A percentile compares a stretch with the other conserved stretches of the same genome.
phyloP scores from a whole-genome alignment of 768 basidiomycete genomes.

The Suillus subaureus region DNA sequence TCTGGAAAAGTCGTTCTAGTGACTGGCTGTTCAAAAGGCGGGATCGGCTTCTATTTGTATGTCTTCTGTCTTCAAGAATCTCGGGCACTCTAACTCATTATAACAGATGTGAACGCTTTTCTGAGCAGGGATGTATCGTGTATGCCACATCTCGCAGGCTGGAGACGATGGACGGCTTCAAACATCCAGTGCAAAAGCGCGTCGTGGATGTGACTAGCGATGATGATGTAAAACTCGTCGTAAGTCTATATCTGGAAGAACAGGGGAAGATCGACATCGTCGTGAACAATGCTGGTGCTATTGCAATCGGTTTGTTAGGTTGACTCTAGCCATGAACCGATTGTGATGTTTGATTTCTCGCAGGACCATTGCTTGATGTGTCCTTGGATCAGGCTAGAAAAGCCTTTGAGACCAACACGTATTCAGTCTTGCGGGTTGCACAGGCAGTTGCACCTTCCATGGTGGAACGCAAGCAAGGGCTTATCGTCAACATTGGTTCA shows the following conservation, averaged over 20 bases:
- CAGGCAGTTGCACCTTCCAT: constrained; percentile 71
- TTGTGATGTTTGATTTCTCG: neutral
- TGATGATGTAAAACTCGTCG: constrained; percentile 51
- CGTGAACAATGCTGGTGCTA: constrained; percentile 73
- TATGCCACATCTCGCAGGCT: constrained; percentile 73
- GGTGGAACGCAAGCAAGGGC: constrained; percentile 61
- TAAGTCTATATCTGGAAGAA: constrained; percentile 53
- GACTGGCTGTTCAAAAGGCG: constrained; percentile 73
- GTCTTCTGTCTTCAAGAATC: constrained; percentile 10
- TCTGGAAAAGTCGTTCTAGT: constrained; percentile 55
- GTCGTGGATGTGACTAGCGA: constrained; percentile 67
- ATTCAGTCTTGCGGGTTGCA: constrained; percentile 59
- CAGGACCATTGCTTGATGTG: constrained; percentile 54
- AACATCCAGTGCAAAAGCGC: constrained; percentile 46
- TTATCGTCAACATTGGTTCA: constrained; percentile 78
- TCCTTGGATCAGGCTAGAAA: constrained; percentile 53
- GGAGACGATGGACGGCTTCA: constrained; percentile 62
- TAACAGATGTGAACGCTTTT: constrained; percentile 69
- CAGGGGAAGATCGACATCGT: constrained; percentile 71
- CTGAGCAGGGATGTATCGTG: constrained; percentile 64
- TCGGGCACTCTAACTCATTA: neutral
- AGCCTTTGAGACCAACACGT: constrained; percentile 69
- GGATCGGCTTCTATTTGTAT: constrained; percentile 71
- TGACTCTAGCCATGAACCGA: neutral
- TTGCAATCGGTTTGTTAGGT: constrained; percentile 43